These are phyloP conservation scores for Sedum album DNA, from an alignment of 164 flowering plant genomes.

Conservation along the genomic window DNA sequence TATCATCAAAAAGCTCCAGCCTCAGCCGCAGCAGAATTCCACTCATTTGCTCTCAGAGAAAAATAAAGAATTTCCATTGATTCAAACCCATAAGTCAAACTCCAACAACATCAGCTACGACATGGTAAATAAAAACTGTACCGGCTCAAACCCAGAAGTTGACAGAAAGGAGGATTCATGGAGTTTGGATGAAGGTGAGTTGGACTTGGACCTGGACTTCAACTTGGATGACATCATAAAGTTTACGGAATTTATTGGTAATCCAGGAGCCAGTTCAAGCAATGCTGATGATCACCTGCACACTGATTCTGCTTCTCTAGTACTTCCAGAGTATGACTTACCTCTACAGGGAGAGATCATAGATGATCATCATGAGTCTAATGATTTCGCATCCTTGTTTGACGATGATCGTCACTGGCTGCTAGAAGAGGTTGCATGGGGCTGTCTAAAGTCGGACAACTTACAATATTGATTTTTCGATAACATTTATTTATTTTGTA, in stretches of 20 bases:
- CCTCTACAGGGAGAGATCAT: too few species aligned
- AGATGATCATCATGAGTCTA: not conserved
- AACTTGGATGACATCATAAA: not conserved
- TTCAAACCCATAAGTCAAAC: not conserved
- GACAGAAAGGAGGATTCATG: not conserved
- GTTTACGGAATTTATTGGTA: not conserved
- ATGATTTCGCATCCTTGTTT: not conserved
- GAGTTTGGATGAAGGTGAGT: not conserved
- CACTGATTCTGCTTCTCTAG: not conserved
- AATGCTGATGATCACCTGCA: not conserved
- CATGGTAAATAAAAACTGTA: not conserved
- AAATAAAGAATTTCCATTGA: not conserved
- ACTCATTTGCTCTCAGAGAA: not conserved
- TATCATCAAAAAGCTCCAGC: not conserved
- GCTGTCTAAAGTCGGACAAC: not conserved
- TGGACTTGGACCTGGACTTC: not conserved
- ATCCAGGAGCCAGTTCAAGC: not conserved
- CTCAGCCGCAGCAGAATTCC: not conserved
- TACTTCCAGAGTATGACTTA: not conserved
- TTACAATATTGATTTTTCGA: not conserved
- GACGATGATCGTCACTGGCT: not conserved
- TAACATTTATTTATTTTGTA: too few species aligned
- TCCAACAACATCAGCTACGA: not conserved
- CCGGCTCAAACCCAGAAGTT: not conserved
- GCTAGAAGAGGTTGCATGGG: not conserved